Percentiles rank a stretch among this genome's conserved stretches.
Conservation (phyloP, 2,329 filamentous ascomycete species). For the Onygenales sp. region DNA sequence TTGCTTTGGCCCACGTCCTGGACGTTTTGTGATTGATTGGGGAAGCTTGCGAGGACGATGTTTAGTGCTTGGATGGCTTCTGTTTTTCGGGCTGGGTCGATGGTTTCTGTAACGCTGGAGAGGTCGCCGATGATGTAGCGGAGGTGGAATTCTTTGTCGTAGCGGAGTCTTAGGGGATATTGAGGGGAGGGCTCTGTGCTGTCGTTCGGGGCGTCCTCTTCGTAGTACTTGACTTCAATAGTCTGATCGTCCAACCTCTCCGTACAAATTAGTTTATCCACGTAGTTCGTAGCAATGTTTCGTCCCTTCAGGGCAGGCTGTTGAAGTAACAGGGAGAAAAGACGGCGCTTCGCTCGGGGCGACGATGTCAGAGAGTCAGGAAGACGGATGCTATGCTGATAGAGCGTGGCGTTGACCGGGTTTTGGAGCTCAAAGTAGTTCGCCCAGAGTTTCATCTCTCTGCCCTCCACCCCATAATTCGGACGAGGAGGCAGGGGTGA, state of each 20-base stretch:
- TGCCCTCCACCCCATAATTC: slow-evolving; percentile 25
- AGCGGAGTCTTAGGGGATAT: slow-evolving; percentile 25
- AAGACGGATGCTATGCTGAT: slow-evolving; percentile 27
- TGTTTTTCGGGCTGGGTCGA: slow-evolving; percentile 33
- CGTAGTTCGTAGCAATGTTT: slow-evolving; percentile 31
- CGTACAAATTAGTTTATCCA: slow-evolving; percentile 27
- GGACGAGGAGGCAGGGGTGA: slow-evolving; percentile 19
- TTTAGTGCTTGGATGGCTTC: slow-evolving; percentile 50
- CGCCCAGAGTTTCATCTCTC: slow-evolving; percentile 23
- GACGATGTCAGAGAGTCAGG: slow-evolving; percentile 13
- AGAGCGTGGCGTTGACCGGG: slow-evolving; percentile 25
- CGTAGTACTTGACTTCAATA: slow-evolving; percentile 23
- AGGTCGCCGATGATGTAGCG: slow-evolving; percentile 38
- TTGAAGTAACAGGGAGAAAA: slow-evolving; percentile 39
- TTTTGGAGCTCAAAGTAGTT: slow-evolving; percentile 29
- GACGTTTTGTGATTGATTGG: slow-evolving; percentile 32
- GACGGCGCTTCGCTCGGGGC: slow-evolving; percentile 36
- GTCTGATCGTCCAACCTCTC: slow-evolving; percentile 13
- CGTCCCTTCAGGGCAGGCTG: slow-evolving; percentile 16
- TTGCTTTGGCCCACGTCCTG: slow-evolving; percentile 26
- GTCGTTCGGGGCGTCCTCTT: slow-evolving; percentile 21
- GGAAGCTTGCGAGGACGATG: slow-evolving; percentile 43
- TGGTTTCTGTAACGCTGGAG: slow-evolving; percentile 22
- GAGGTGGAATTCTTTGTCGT: slow-evolving; percentile 24
- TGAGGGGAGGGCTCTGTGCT: slow-evolving; percentile 14